Base-by-base conservation (phyloP, 2,329 filamentous ascomycete genomes). In the Cladobotryum protrusum region DNA sequence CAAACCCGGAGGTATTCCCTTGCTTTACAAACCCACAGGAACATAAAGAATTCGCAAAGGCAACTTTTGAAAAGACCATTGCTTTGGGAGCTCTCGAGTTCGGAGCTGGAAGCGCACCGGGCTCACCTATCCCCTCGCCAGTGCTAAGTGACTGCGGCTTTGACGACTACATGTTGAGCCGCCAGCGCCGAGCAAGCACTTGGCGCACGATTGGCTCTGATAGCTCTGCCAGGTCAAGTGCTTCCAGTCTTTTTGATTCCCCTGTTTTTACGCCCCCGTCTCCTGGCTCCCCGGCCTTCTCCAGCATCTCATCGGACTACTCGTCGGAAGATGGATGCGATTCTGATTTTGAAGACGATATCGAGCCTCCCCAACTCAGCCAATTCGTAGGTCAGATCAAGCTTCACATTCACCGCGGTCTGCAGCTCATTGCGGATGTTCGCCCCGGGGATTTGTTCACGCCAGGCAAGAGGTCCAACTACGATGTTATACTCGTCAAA, bases 1-100 rank as follows among this genome's bases (percentile, higher is more conserved):
- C 51, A 33, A 60, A 60, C 42, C 58, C 58, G 13, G 58, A 60
- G 42, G 52, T 49, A 2, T 58, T 60, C 19, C 56, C 56, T 2
- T 33, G 34, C 8, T 57, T 60, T 36, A n/a, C n/a, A 13, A 43
- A 41, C 12, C 19, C 45, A 5, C 44, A 53, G n/a, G 53, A 59
- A 34, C 55, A 56, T 19, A 39, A 50, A 1, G 51, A 50, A 20
- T 48, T 55, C 5, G 48, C 55, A 13, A 51, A 50, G n/a, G 51
- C 49, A 7, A 58, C 56, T 6, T 58, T 53, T 40, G 47, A 54
- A 14, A 45, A 44, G 14, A 54, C 52, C 1, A 24, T 54, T 29
- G 42, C 49, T 5, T 19, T 20, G 3, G 49, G 49, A n/a, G 47
- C 42, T 2, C 24, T 52, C 19, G 45, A 50, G 20, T 11, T 49